Base-by-base conservation (phyloP, 2,329 filamentous ascomycete species). In the Grosmannia serpens region DNA sequence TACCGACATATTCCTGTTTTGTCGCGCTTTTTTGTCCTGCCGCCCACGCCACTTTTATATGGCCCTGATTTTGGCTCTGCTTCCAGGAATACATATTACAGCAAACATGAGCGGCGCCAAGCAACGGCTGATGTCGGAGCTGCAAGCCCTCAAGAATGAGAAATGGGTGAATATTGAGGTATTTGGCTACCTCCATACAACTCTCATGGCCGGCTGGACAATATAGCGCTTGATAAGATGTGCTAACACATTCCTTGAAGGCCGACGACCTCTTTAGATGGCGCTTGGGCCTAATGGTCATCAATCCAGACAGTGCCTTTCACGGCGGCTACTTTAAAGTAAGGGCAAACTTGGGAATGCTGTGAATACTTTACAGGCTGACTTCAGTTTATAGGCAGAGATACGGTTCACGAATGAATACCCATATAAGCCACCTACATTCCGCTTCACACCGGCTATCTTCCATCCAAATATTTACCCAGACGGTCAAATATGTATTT, bases 391-490 rank as follows among this genome's bases (percentile, higher is more conserved):
- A 7, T 11, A 88, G 78, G 89, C 89, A 58, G 85, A 88, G 66
- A 94, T 99, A 86, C 84, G 79, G 26, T 97, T 99, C 67, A 86
- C 88, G 11, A 77, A 79, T 66, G 91, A 96, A 66, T 99, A 97
- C 72, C 94, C 94, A 0, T 95, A 89, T 75, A 80, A 83, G 49
- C 92, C 92, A 31, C 92, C 92, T 29, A 87, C 86, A 58, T 97
- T 99, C 77, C 86, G 86, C 63, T 97, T 99, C 74, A 70, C 84
- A 22, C 74, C 77, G 26, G 84, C 88, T 20, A 86, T 97, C 62
- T 90, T 84, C 74, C 92, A 99, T 71, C 92, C 92, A 3, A 99
- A 99, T 71, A 86, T 99, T 67, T 97, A 97, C 74, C 75, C 84
- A 7, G 89, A 96, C 70, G 92, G 92, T 66, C 86, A 86, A 64